Evolutionary conservation across 768 basidiomycete genomes (phyloP).

Genomic region (Leccinellum luteum): DNA sequence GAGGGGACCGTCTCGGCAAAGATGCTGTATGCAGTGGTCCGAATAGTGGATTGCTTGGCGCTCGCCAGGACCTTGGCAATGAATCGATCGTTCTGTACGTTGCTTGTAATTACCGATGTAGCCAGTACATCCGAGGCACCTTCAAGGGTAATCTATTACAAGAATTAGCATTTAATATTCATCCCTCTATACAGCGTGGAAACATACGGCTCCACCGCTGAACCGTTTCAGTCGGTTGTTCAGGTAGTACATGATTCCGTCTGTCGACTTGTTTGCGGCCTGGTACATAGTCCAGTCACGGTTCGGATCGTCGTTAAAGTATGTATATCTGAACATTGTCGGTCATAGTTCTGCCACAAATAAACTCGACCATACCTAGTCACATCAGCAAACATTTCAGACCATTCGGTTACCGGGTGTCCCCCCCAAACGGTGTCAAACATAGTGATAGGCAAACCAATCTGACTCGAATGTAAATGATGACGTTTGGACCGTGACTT

Average conservation of each 20-base stretch:
- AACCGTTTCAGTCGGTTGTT: conserved; percentile 19
- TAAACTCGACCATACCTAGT: conserved; percentile 24
- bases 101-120: conserved; percentile 19
- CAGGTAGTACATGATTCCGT: conserved; percentile 26
- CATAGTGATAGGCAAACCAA: conserved; percentile 34
- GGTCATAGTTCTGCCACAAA: background rate
- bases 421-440: conserved; percentile 39
- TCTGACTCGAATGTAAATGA: background rate
- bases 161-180: background rate
- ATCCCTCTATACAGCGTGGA: background rate
- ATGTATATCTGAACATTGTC: conserved; percentile 33
- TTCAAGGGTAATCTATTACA: conserved; percentile 15
- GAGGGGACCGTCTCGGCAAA: conserved; percentile 57
- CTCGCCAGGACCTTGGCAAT: conserved; percentile 13
- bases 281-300: conserved; percentile 33
- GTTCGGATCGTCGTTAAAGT: conserved; percentile 30
- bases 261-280: conserved; percentile 25
- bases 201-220: conserved; percentile 21
- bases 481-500: background rate
- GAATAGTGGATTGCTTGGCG: conserved; percentile 11
- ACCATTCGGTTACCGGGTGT: conserved; percentile 41
- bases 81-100: conserved; percentile 24
- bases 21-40: conserved; percentile 43
- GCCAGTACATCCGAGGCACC: conserved; percentile 18
- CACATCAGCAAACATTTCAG: conserved; percentile 49